phyloP scores from a whole-genome alignment of 176 grass and related monocot genomes.

The Carex myosuroides region DNA sequence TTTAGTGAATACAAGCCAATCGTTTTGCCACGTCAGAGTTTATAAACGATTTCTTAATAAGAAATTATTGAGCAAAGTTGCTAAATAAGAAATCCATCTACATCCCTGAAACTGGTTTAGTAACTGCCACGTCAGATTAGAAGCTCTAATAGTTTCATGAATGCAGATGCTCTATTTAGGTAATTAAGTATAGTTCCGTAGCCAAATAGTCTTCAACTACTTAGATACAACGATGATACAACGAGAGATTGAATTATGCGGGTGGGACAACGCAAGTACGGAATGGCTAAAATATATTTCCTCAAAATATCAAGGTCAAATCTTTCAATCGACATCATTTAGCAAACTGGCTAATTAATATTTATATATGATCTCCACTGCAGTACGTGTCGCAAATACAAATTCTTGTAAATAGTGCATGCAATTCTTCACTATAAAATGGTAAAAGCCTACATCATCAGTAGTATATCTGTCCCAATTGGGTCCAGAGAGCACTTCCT shows the following conservation, averaged over 20 bases:
- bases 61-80: too few relatives aligned
- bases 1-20: too few relatives aligned
- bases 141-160: too few relatives aligned
- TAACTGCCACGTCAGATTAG: too few relatives aligned
- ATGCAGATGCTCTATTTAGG: too few relatives aligned
- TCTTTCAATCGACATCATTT: not conserved
- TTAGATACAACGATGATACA: too few relatives aligned
- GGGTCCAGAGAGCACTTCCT: slow-evolving; percentile 1
- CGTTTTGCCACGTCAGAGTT: too few relatives aligned
- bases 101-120: too few relatives aligned
- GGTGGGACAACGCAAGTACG: not conserved
- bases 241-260: not conserved
- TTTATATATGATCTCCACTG: not conserved
- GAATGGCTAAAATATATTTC: not conserved
- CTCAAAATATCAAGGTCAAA: not conserved
- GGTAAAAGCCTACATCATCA: not conserved
- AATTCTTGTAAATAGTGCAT: not conserved
- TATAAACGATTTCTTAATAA: too few relatives aligned
- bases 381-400: not conserved
- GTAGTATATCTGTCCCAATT: not conserved
- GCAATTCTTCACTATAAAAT: not conserved
- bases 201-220: not conserved
- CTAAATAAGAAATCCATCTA: too few relatives aligned
- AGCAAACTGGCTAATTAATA: not conserved
- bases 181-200: not conserved